Conservation (phyloP, 257 asterid species). For the Ehretia macrophylla region DNA sequence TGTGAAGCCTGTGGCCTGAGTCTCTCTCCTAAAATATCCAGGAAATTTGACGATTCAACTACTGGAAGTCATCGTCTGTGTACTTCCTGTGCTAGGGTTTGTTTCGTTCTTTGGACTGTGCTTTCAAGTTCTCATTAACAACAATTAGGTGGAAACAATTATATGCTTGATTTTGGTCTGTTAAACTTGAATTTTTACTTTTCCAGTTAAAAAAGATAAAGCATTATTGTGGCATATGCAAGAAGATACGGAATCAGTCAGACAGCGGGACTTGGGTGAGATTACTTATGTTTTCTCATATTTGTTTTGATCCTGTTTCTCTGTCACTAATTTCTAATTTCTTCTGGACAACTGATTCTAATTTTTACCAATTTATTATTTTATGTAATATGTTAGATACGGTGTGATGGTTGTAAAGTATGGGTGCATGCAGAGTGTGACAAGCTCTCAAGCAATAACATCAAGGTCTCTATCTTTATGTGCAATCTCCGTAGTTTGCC, state of each 20-base stretch:
- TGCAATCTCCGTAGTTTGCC: constrained; percentile 10
- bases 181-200: too few relatives aligned
- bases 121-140: constrained; percentile 5
- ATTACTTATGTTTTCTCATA: constrained; percentile 11
- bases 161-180: constrained; percentile 4
- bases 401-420: constrained; percentile 94
- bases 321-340: background rate
- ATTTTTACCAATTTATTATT: constrained; percentile 8
- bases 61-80: constrained; percentile 68
- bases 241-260: constrained; percentile 75
- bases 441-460: constrained; percentile 49
- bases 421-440: constrained; percentile 98
- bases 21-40: constrained; percentile 46
- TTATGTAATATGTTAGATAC: constrained; percentile 44
- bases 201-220: constrained; percentile 78
- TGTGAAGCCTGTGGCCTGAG: constrained; percentile 83
- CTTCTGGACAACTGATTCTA: constrained; percentile 13
- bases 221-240: constrained; percentile 93
- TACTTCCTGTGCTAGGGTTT: constrained; percentile 79
- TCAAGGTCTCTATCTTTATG: constrained; percentile 44
- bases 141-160: constrained; percentile 10
- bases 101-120: constrained; percentile 20
- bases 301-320: constrained; percentile 1
- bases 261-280: constrained; percentile 94
- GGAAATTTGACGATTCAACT: constrained; percentile 44